Evolutionary conservation across 208 protist species (phyloP), one percentile per base, ranked within the genome.

Genomic region (Kentomonas sorsogonicus): DNA sequence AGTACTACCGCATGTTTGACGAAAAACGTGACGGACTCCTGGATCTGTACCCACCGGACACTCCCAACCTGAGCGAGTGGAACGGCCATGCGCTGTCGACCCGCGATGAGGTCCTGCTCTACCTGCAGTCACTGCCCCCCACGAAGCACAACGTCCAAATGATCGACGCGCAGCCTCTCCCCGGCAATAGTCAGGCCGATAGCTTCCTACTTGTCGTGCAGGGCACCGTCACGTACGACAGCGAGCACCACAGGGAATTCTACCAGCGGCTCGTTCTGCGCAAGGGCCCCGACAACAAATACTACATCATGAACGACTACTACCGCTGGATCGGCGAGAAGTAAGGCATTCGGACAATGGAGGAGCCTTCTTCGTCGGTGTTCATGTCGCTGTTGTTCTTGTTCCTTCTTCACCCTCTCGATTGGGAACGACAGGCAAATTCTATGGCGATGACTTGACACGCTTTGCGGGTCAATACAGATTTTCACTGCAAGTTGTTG

Each of bases 231-330:
- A 91, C 80, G 13, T 95, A 95, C 53, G 83, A 87, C 60, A 78
- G 89, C 47, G 88, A 95, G 66, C 88, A 95, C 66, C 77, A 76
- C 47, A 63, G 88, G 6, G 80, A 92, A 57, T 95, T 95, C 34
- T 95, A 80, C 53, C 88, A 95, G 60, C 76, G 88, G 22, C 66
- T 95, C 48, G 78, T 92, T 15, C 72, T 95, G 47, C 72, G 83
- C n/a, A 74, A 77, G 36, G n/a, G n/a, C n/a, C 63, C 72, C 16
- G 74, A 84, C n/a, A 79, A 74, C 26, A 59, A 69, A 3, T 91
- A 85, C 45, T 92, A 92, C 74, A 92, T 95, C 26, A 23, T 95
- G 18, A 89, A 95, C 54, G 88, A 95, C 63, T 95, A 95, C 76
- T 93, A 93, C 64, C 84, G 88, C 58, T 95, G 88, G 88, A 62